Conservation (phyloP, 2,329 filamentous ascomycete genomes). For the Helotiales sp. region DNA sequence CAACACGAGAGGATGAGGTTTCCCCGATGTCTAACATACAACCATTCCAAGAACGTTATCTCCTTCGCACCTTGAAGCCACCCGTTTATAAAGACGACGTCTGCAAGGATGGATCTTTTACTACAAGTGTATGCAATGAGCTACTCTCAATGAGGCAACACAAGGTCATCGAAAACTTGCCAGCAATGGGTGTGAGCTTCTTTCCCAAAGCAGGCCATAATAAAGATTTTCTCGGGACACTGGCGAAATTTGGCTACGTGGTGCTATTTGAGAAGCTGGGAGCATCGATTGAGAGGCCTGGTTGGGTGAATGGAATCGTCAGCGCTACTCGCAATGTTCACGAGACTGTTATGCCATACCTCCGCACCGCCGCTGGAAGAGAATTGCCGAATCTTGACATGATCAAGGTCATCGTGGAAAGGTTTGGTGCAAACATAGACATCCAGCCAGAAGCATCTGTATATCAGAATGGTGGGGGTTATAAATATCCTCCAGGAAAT, state of each 20-base stretch:
- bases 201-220: neutral
- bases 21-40: neutral
- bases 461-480: neutral
- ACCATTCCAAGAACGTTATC: neutral
- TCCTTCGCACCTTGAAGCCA: neutral
- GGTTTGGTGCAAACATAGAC: constrained; percentile 37
- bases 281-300: neutral
- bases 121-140: neutral
- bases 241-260: constrained; percentile 4
- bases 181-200: constrained; percentile 10
- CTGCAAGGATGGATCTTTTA: neutral
- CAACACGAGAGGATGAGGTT: neutral
- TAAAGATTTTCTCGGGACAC: constrained; percentile 1
- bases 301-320: constrained; percentile 9
- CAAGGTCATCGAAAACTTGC: constrained; percentile 2
- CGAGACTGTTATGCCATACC: constrained; percentile 3
- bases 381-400: constrained; percentile 39
- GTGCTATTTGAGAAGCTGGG: constrained; percentile 7
- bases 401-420: constrained; percentile 37
- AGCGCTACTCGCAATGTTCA: neutral
- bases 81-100: neutral
- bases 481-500: neutral
- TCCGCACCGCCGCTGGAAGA: constrained; percentile 33
- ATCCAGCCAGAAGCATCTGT: constrained; percentile 3
- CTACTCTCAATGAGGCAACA: constrained; percentile 7